Percentiles rank a stretch among this genome's conserved stretches.
Conservation (phyloP, 306 rosid genomes). For the Lablab purpureus region DNA sequence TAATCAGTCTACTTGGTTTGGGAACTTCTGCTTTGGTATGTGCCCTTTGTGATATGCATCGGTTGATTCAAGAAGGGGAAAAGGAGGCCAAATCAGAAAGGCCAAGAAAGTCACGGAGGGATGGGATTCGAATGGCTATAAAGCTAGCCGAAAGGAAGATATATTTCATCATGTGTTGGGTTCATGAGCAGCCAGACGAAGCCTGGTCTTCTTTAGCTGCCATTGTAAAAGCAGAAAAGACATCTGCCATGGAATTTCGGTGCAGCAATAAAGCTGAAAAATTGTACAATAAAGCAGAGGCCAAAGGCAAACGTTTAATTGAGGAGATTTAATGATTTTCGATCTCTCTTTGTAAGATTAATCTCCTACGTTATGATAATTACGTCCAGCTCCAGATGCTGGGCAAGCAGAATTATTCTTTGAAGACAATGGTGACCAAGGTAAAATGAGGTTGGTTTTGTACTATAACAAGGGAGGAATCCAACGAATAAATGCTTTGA, state of each 20-base stretch:
- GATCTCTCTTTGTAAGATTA: no score
- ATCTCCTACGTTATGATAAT: no score
- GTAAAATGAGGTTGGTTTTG: no score
- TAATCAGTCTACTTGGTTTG: constrained; percentile 57
- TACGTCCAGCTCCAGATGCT: no score
- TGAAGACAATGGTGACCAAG: no score
- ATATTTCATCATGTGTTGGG: constrained; percentile 89
- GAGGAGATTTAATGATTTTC: constrained; percentile 63
- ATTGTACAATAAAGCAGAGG: constrained; percentile 47
- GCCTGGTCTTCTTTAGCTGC: constrained; percentile 80
- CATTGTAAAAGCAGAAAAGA: constrained; percentile 66
- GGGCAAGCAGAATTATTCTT: no score
- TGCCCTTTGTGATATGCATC: constrained; percentile 65
- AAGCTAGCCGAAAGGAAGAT: constrained; percentile 78
- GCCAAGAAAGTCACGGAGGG: constrained; percentile 51
- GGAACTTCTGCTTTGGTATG: constrained; percentile 72
- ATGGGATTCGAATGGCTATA: constrained; percentile 63
- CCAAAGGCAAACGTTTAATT: constrained; percentile 64
- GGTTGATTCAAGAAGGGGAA: constrained; percentile 74
- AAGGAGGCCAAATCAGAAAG: constrained; percentile 67
- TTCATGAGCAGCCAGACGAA: constrained; percentile 80
- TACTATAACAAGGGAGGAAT: no score
- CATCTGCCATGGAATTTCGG: constrained; percentile 59
- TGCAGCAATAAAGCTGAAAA: constrained; percentile 53
- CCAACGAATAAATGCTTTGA: no score